Conservation (phyloP, 331 rosid genomes). For the Ulmus americana region DNA sequence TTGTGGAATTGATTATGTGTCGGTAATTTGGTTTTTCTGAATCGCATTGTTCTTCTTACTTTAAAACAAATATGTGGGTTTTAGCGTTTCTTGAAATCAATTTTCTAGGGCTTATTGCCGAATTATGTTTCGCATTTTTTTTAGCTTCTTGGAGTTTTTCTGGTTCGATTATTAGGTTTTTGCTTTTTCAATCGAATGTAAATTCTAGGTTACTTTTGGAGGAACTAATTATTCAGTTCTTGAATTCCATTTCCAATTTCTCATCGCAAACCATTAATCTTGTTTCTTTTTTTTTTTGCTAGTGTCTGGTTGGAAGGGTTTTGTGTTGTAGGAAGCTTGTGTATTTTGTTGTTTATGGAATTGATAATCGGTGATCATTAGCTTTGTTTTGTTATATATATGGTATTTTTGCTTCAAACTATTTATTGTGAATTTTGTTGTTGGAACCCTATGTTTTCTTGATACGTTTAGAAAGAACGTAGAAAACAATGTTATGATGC, state of each 20-base stretch:
- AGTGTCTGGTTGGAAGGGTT: not conserved
- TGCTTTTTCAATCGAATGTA: not conserved
- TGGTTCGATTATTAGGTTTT: not conserved
- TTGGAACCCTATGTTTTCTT: not conserved
- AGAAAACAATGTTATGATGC: not conserved
- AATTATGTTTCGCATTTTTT: not conserved
- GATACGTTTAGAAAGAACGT: too few species aligned
- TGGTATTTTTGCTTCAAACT: not conserved
- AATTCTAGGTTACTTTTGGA: not conserved
- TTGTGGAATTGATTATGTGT: not conserved
- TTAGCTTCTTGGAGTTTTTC: not conserved
- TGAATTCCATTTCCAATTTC: not conserved
- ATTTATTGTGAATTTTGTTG: not conserved
- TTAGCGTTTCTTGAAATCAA: not conserved
- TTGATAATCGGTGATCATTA: not conserved
- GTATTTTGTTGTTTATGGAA: not conserved
- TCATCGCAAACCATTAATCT: too few species aligned
- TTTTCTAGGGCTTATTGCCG: not conserved
- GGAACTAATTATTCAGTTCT: not conserved
- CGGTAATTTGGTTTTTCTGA: not conserved
- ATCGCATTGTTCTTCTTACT: not conserved
- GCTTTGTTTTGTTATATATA: not conserved
- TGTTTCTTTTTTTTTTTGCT: too few species aligned
- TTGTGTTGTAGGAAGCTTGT: not conserved
- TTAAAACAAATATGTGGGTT: not conserved